A percentile compares a stretch with the other conserved stretches of the same genome.
Evolutionary conservation across 139 green algal genomes (phyloP).

Genomic region (Micromonas commoda): DNA sequence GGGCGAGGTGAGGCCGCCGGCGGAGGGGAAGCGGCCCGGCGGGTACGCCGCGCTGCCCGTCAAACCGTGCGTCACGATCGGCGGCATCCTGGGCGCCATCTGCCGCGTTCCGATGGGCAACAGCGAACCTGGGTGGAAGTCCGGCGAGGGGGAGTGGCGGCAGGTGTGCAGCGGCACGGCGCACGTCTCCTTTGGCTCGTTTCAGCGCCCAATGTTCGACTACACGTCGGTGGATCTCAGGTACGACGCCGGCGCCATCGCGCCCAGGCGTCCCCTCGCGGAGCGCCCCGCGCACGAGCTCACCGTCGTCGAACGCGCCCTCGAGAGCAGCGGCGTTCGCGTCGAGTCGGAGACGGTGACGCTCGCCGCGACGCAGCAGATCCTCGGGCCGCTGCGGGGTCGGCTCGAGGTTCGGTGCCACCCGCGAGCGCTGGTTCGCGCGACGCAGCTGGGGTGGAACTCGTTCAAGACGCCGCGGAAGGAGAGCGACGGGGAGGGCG

Average conservation of each 20-base stretch:
- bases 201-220: constrained; percentile 2
- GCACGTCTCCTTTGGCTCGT: constrained; percentile 12
- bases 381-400: background rate
- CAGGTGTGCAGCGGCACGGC: background rate
- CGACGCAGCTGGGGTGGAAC: background rate
- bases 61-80: background rate
- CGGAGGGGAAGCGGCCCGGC: background rate
- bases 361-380: background rate
- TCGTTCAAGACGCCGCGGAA: background rate
- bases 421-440: background rate
- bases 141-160: background rate
- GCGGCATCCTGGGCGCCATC: background rate
- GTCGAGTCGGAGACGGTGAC: background rate
- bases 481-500: background rate
- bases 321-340: no score
- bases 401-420: background rate
- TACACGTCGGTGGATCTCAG: constrained; percentile 5
- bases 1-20: background rate
- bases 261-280: background rate
- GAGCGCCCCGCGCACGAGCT: background rate
- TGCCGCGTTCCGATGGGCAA: background rate
- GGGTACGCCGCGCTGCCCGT: constrained; percentile 17
- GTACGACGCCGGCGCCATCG: background rate
- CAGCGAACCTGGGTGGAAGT: background rate
- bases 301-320: no score